These are phyloP conservation scores for Elsinoe perseae DNA, from an alignment of 2,329 filamentous ascomycete genomes.

Conservation along the genomic window DNA sequence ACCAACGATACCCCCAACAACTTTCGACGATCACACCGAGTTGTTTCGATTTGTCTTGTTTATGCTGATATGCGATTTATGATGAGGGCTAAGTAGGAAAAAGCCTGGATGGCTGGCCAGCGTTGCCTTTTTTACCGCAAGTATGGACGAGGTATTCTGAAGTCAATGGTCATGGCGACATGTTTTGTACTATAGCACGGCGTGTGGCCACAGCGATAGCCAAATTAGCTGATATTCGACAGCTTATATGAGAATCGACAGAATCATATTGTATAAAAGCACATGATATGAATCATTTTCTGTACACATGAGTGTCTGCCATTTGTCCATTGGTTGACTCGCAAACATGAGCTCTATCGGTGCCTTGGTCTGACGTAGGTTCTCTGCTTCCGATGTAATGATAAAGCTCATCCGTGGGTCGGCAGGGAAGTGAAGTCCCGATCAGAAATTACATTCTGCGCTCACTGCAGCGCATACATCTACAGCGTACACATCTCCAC, in stretches of 20 bases:
- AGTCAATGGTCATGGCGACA: neutral
- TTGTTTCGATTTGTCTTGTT: conserved; percentile 1
- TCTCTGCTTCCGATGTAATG: too few relatives aligned
- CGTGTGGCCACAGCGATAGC: neutral
- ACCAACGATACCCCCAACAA: neutral
- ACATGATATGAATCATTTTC: neutral
- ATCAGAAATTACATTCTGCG: neutral
- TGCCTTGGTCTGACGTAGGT: too few relatives aligned
- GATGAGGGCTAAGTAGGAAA: neutral
- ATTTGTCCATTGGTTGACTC: too few relatives aligned
- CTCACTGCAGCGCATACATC: conserved; percentile 4
- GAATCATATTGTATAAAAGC: conserved; percentile 1
- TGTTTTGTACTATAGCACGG: conserved; percentile 1
- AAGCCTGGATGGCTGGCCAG: neutral
- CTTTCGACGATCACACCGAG: neutral
- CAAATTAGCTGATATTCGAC: neutral
- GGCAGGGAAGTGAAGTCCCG: neutral
- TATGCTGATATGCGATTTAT: conserved; percentile 2
- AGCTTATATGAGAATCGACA: neutral
- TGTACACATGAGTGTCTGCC: too few relatives aligned
- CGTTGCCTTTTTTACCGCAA: neutral
- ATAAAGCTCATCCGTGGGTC: too few relatives aligned
- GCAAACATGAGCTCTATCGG: too few relatives aligned
- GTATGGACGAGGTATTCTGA: neutral
- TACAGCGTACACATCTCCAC: neutral